Evolutionary conservation across 495 filamentous ascomycete species (phyloP).

Genomic region (Podospora sp.): DNA sequence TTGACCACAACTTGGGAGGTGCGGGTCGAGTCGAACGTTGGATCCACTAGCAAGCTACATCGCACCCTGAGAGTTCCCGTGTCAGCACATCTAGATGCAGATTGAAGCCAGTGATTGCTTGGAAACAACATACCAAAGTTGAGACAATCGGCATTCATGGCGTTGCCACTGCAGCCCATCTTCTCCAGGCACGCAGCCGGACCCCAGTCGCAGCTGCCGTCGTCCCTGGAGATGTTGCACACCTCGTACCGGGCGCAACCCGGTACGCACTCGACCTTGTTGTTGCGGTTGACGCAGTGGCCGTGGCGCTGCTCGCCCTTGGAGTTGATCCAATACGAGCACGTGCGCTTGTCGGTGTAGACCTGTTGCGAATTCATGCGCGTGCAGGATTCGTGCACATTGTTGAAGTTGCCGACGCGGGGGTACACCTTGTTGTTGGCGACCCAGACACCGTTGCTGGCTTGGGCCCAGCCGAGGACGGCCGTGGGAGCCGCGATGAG

Average conservation of each 20-base stretch:
- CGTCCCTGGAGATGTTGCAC: background rate
- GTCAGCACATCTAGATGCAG: background rate
- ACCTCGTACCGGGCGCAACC: conserved; percentile 3
- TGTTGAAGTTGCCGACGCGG: conserved; percentile 14
- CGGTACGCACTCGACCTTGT: background rate
- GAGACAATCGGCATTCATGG: background rate
- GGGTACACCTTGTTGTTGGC: conserved; percentile 3
- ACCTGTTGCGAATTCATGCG: background rate
- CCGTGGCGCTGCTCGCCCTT: conserved; percentile 3
- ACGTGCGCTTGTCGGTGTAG: background rate
- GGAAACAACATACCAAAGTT: conserved; percentile 5
- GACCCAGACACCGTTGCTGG: conserved; percentile 7
- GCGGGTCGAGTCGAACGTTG: no score
- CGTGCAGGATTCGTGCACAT: conserved; percentile 16
- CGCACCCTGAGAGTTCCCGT: background rate
- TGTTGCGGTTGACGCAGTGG: no score
- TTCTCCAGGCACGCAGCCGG: conserved; percentile 12
- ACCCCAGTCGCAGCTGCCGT: conserved; percentile 6
- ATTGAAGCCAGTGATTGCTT: no score
- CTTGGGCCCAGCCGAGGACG: conserved; percentile 16
- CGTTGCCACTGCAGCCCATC: conserved; percentile 8
- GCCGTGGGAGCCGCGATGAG: conserved; percentile 4
- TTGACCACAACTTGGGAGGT: no score
- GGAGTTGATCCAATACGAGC: conserved; percentile 7
- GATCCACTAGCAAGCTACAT: background rate